Conservation (phyloP, 148 eudicot species). For the Spergularia bocconei region DNA sequence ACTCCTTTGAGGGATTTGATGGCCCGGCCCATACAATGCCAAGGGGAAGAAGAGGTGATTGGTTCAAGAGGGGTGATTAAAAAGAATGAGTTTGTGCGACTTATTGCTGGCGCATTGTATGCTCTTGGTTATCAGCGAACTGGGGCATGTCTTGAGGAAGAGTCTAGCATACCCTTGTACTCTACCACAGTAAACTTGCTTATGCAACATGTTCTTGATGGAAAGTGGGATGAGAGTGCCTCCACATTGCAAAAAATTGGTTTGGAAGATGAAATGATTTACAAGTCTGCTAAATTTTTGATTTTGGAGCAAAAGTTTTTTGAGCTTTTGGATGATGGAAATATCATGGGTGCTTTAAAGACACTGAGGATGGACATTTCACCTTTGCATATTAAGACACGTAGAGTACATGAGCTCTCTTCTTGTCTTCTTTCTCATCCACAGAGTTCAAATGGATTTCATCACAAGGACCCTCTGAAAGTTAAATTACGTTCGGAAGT, state of each 20-base stretch:
- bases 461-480: constrained; percentile 27
- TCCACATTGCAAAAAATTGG: constrained; percentile 52
- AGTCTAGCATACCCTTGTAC: constrained; percentile 67
- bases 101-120: constrained; percentile 66
- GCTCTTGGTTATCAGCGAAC: constrained; percentile 74
- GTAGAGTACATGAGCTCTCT: constrained; percentile 64
- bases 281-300: constrained; percentile 56
- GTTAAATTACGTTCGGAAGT: constrained; percentile 46
- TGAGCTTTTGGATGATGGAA: constrained; percentile 59
- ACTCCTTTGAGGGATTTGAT: constrained; percentile 47
- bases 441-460: constrained; percentile 24
- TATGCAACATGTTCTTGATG: constrained; percentile 63
- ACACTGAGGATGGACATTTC: constrained; percentile 72
- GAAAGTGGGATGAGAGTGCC: constrained; percentile 76
- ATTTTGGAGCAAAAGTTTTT: constrained; percentile 79
- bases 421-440: constrained; percentile 48
- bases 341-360: constrained; percentile 60
- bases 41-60: constrained; percentile 62
- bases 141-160: constrained; percentile 68
- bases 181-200: constrained; percentile 51
- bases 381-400: constrained; percentile 45
- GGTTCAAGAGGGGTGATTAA: constrained; percentile 65
- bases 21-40: constrained; percentile 61
- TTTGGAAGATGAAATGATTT: constrained; percentile 43
- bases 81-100: constrained; percentile 61